These are phyloP conservation scores for Craterostigma plantagineum DNA, from an alignment of 257 asterid species.

Conservation along the genomic window DNA sequence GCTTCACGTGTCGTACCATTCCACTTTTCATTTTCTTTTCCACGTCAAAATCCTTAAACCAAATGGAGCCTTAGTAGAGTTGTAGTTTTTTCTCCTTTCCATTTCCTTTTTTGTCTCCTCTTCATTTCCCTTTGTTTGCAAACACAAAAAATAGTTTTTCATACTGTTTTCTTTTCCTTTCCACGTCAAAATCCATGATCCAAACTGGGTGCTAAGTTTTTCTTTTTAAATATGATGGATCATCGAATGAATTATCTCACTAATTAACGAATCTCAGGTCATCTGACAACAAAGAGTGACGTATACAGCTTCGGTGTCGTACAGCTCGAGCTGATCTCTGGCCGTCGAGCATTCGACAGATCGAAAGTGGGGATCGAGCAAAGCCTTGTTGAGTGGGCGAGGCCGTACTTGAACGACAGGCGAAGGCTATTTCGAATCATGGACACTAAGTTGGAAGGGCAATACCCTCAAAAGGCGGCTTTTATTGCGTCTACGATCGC, in stretches of 20 bases:
- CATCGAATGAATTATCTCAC: neutral
- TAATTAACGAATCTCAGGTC: slow-evolving; percentile 19
- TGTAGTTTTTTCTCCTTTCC: no score
- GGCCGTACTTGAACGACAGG: slow-evolving; percentile 42
- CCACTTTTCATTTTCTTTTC: no score
- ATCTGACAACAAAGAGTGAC: slow-evolving; percentile 43
- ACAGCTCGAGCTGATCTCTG: slow-evolving; percentile 41
- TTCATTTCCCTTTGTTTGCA: no score
- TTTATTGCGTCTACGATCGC: slow-evolving; percentile 30
- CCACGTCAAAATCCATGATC: no score
- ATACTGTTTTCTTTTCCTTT: no score
- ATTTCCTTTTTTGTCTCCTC: no score
- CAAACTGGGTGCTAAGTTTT: neutral
- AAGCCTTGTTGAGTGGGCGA: slow-evolving; percentile 59
- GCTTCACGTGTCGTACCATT: no score
- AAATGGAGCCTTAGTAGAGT: no score
- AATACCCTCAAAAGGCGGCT: slow-evolving; percentile 53
- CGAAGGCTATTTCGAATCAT: slow-evolving; percentile 40
- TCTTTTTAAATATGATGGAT: neutral
- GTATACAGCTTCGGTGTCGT: slow-evolving; percentile 71
- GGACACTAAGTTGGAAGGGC: slow-evolving; percentile 53
- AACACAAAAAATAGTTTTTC: no score
- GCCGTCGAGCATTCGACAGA: slow-evolving; percentile 46
- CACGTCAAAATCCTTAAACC: no score
- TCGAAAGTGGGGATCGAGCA: slow-evolving; percentile 30